Base-by-base conservation (phyloP, 768 basidiomycete species). In the Lactarius indigo region DNA sequence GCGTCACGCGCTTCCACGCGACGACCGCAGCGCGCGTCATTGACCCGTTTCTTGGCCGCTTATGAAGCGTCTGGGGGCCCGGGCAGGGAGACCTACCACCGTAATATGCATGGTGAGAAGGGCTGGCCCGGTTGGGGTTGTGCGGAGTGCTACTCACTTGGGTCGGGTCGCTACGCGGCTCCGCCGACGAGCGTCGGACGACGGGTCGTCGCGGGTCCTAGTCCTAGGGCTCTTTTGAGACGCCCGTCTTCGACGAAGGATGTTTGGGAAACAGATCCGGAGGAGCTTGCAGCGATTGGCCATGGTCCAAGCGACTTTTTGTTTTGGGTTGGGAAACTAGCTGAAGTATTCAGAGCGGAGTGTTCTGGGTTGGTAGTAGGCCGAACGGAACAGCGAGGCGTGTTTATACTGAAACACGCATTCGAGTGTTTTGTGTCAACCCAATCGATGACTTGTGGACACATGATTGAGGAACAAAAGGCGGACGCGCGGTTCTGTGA, bases 1-100 rank as follows among this genome's bases (percentile, higher is more conserved):
- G 26, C 26, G 55, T 50, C 12, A 26, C 35, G 7, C 65, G 65
- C 10, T 61, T 65, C 65, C 59, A 57, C 7, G 10, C 31, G 28
- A 57, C 39, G 54, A 65, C 41, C 20, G 35, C 23, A 10, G n/a
- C 39, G 0, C 64, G 59, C 15, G 10, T 47, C 13, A 61, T 54
- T 4, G 60, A 57, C 12, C 33, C 35, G 18, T 57, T 56, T 20
- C 12, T 50, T 8, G 50, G 10, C n/a, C 20, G 37, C 30, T 26
- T 61, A 9, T 23, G 18, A 4, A 12, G 59, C 18, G 54, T 23
- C 13, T 50, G 47, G 39, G 37, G 44, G n/a, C n/a, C n/a, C n/a
- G n/a, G n/a, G 33, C 13, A 47, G 10, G 42, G 52, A 33, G 54
- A 31, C 41, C 52, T 61, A 20, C 12, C n/a, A n/a, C n/a, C 8